These are phyloP conservation scores for Ogataea glucozyma DNA, from an alignment of 805 yeast species.

Conservation along the genomic window DNA sequence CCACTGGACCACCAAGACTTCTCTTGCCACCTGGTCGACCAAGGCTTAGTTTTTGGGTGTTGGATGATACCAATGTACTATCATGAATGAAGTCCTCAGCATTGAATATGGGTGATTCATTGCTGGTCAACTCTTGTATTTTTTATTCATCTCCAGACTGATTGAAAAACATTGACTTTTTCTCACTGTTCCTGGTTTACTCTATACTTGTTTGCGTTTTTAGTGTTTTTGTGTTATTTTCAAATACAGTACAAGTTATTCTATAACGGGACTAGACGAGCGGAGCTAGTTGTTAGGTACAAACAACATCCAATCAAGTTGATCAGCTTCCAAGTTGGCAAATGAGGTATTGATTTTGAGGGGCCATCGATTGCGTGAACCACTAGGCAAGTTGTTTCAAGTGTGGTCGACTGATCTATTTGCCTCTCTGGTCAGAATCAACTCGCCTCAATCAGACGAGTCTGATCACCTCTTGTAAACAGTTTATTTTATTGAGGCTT, in stretches of 20 bases:
- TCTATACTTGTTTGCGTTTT: slow-evolving; percentile 9
- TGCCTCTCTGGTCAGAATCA: too few species aligned
- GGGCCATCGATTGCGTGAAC: too few species aligned
- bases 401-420: too few species aligned
- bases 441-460: too few species aligned
- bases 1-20: slow-evolving; percentile 47
- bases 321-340: too few species aligned
- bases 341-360: too few species aligned
- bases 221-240: slow-evolving; percentile 12
- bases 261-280: too few species aligned
- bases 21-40: slow-evolving; percentile 49
- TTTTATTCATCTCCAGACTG: slow-evolving; percentile 7
- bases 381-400: too few species aligned
- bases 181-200: slow-evolving; percentile 6
- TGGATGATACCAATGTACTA: slow-evolving; percentile 7
- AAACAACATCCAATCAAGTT: too few species aligned
- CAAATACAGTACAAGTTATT: slow-evolving; percentile 10
- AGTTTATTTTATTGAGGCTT: too few species aligned
- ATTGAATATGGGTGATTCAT: slow-evolving; percentile 1
- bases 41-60: slow-evolving; percentile 38
- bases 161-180: slow-evolving; percentile 2
- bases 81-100: slow-evolving; percentile 3
- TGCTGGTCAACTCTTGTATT: slow-evolving; percentile 4
- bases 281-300: too few species aligned
- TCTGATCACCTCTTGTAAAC: too few species aligned